Base-by-base conservation (phyloP, 768 basidiomycete genomes). In the Calocybe gangraenosa region DNA sequence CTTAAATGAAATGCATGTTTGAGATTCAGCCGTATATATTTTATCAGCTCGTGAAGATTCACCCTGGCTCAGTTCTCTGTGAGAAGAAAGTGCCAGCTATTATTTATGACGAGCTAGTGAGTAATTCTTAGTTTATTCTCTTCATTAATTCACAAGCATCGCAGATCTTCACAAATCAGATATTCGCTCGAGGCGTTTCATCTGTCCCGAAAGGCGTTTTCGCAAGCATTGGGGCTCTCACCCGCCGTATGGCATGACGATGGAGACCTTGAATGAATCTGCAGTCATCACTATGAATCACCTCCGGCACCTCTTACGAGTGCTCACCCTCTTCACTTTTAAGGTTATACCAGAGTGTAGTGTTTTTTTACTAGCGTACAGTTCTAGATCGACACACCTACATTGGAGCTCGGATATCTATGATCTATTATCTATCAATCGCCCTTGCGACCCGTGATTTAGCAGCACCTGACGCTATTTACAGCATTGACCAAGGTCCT, bases 141-240 rank as follows among this genome's bases (percentile, higher is more conserved):
- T 48, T 14, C 35, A 11, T 40, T 34, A 3, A 39, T 3, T 42
- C 43, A 23, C 31, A 6, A 2, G 25, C 15, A n/a, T 56, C 15
- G 5, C 18, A 90, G 87, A 72, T 91, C 38, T 82, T 84, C 57
- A 92, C 91, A 13, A 87, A 76, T 48, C 81, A 84, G 45, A 82
- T 90, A 32, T 98, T 94, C 55, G 94, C 93, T 2, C 82, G 94
- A 2, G 87, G 86, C n/a, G 94, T 95, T 9, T 94, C 93, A 0
- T 69, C 79, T 1, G 79, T 97, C 31, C 80, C 84, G 3, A 84
- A 83, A 40, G 65, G 58, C 51, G 69, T 71, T 35, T 71, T 72
- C 53, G 58, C 59, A 3, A 61, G 47, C 23, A 60, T 64, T 31
- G 61, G 63, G 18, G 63, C 65, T 17, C 59, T 70, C 18, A 65